These are phyloP conservation scores for Hymenoscyphus infarciens DNA, from an alignment of 2,329 filamentous ascomycete species.

Conservation along the genomic window DNA sequence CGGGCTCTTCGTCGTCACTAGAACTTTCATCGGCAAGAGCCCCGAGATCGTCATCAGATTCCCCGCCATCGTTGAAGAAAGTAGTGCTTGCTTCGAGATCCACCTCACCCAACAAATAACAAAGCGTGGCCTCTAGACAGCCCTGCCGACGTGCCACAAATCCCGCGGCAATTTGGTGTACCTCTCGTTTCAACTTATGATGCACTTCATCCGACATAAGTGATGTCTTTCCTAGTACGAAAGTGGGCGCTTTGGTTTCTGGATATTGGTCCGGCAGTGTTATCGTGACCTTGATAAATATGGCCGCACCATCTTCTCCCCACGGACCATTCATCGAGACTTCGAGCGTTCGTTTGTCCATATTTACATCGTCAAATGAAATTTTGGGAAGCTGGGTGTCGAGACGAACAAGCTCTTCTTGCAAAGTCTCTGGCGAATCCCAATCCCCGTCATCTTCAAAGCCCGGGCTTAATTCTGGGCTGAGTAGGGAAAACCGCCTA, in stretches of 20 bases:
- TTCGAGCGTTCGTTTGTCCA: conserved; percentile 55
- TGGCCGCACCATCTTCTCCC: conserved; percentile 53
- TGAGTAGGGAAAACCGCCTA: conserved; percentile 32
- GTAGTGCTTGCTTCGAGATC: conserved; percentile 58
- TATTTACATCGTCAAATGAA: conserved; percentile 60
- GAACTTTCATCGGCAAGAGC: conserved; percentile 72
- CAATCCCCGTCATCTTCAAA: conserved; percentile 44
- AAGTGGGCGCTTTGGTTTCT: conserved; percentile 53
- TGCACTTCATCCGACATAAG: conserved; percentile 57
- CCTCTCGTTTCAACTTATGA: conserved; percentile 50
- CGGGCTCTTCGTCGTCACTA: conserved; percentile 71
- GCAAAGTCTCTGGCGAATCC: conserved; percentile 56
- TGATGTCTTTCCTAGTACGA: conserved; percentile 58
- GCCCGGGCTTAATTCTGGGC: conserved; percentile 33
- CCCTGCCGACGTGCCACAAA: conserved; percentile 57
- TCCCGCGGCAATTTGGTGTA: conserved; percentile 53
- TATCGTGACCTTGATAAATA: conserved; percentile 60
- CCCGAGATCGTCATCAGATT: conserved; percentile 56
- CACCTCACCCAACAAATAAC: conserved; percentile 60
- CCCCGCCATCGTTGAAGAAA: conserved; percentile 54
- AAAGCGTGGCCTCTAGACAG: conserved; percentile 59
- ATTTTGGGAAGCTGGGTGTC: conserved; percentile 61
- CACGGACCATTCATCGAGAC: conserved; percentile 64
- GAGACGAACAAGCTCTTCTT: conserved; percentile 62
- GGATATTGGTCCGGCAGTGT: conserved; percentile 59